Base-by-base conservation (phyloP, 352 stramenopile genomes). In the Pythium apleroticum region DNA sequence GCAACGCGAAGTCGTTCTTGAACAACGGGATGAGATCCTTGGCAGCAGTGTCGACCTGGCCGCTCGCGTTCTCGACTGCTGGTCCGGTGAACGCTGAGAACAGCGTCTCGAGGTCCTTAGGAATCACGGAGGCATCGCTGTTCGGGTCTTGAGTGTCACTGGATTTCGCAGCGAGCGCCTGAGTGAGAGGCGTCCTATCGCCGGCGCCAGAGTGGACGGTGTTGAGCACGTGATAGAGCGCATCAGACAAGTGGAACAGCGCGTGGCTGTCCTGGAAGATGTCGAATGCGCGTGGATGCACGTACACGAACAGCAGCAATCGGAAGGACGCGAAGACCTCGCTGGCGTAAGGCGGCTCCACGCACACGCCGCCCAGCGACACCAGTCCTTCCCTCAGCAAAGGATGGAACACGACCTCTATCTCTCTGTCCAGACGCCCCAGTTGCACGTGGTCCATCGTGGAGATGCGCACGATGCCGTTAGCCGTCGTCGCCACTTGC, bases 271-370 rank as follows among this genome's bases (percentile, higher is more conserved):
- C 84, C 24, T 79, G 62, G 37, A 93, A 93, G 41, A 87, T 76
- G 15, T 76, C 68, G 25, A 93, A 93, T 33, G 79, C 82, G 11
- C 77, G 74, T 2, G 71, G 62, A 64, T 69, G 82, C 37, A 93
- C 71, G 54, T 80, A 88, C 24, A 93, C 70, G 33, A 88, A 84
- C 31, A 88, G 72, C 24, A 63, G 70, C 27, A 90, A 63, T 67
- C 80, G 49, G 65, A 93, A 93, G 0, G 82, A 85, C 14, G 84
- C 77, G 30, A 93, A 93, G 68, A 90, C 83, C 28, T 84, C 69
- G 27, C 59, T 69, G 2, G 77, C 85, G 27, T 70, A 52, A 1
- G 81, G 82, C 14, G 76, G 58, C 2, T 60, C 50, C n/a, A 81
- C 63, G 27, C 82, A 91, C 17, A 89, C 71, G 11, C 73, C 82